Percentiles rank a stretch among this genome's conserved stretches.
Conservation (phyloP, 139 green algal species). For the Chlorella sp. region DNA sequence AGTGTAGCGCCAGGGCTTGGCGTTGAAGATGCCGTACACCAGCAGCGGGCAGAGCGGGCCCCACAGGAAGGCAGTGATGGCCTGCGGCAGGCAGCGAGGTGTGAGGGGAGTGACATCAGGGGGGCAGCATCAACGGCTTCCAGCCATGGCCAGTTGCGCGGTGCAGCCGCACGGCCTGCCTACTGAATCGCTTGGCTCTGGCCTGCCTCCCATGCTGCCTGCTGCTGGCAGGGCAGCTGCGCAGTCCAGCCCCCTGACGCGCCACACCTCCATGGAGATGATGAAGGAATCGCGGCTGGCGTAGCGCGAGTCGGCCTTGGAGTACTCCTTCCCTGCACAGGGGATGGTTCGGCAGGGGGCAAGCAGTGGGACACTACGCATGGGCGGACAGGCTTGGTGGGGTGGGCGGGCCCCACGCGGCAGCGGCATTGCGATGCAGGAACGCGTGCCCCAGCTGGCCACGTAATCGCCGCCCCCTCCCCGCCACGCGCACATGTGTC, state of each 20-base stretch:
- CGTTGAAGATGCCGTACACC: constrained; percentile 61
- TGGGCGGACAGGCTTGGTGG: too few relatives aligned
- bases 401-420: too few relatives aligned
- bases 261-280: constrained; percentile 82
- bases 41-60: constrained; percentile 79
- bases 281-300: constrained; percentile 86
- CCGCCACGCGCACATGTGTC: constrained; percentile 75
- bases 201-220: too few relatives aligned
- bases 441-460: too few relatives aligned
- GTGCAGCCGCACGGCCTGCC: too few relatives aligned
- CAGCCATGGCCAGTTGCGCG: too few relatives aligned
- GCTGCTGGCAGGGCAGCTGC: constrained; percentile 82
- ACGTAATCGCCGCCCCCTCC: too few relatives aligned
- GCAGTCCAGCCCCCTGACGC: too few relatives aligned
- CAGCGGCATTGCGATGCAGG: too few relatives aligned
- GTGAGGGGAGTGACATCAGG: constrained; percentile 50
- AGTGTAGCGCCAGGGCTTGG: constrained; percentile 68
- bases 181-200: too few relatives aligned
- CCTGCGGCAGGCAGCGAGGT: neutral
- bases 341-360: neutral
- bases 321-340: constrained; percentile 92
- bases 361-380: too few relatives aligned
- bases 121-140: too few relatives aligned
- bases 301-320: constrained; percentile 91
- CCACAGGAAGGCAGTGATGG: constrained; percentile 84